Evolutionary conservation across 2,329 filamentous ascomycete species (phyloP).

Genomic region (Aspergillus transmontanensis): DNA sequence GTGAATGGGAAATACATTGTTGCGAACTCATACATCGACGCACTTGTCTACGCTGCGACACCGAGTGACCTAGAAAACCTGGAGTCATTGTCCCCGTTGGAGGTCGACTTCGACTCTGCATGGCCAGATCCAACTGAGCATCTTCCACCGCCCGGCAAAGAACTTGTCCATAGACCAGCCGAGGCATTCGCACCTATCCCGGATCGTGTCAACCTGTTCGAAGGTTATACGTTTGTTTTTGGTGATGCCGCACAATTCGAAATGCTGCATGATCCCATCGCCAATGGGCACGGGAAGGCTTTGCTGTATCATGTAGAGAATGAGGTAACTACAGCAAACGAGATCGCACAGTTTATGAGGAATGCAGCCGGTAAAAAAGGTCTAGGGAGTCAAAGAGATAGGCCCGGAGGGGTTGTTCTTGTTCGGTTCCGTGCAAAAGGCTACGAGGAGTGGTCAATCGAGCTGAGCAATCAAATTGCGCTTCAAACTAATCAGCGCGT

Average conservation of each 20-base stretch:
- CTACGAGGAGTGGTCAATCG: conserved; percentile 66
- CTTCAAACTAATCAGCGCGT: conserved; percentile 75
- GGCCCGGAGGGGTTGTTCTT: conserved; percentile 71
- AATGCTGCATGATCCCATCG: conserved; percentile 73
- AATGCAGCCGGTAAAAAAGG: conserved; percentile 74
- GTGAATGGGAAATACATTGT: conserved; percentile 81
- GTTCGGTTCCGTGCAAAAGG: conserved; percentile 69
- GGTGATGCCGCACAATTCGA: conserved; percentile 75
- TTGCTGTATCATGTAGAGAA: conserved; percentile 65
- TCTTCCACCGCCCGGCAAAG: conserved; percentile 73
- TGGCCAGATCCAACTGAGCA: conserved; percentile 77
- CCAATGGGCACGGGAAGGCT: conserved; percentile 80
- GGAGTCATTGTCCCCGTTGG: conserved; percentile 61
- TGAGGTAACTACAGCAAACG: conserved; percentile 67
- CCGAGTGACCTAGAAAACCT: conserved; percentile 54
- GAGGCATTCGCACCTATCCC: conserved; percentile 73
- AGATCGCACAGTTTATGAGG: conserved; percentile 78
- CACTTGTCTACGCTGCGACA: conserved; percentile 64
- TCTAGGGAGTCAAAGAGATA: conserved; percentile 63
- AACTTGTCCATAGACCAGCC: conserved; percentile 69
- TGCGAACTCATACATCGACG: conserved; percentile 70
- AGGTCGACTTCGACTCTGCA: conserved; percentile 73
- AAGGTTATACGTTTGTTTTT: conserved; percentile 87
- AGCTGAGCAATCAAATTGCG: conserved; percentile 71
- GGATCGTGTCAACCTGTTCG: conserved; percentile 71